Percentiles rank a stretch among this genome's conserved stretches.
Conservation (phyloP, 768 basidiomycete species). For the Agaricus blazei region DNA sequence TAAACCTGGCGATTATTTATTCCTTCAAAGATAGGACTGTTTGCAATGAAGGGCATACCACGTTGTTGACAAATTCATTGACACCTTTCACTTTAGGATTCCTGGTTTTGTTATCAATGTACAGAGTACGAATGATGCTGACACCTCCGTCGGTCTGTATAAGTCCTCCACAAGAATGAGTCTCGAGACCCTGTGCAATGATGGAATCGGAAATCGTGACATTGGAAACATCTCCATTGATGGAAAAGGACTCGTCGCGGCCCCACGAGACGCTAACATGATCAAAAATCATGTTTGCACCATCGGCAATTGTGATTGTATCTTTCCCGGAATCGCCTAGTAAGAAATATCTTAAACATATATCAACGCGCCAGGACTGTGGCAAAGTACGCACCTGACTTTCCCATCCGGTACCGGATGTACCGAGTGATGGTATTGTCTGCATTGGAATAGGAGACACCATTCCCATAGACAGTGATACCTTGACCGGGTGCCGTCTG, state of each 20-base stretch:
- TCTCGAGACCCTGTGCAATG: constrained; percentile 31
- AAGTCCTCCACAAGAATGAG: constrained; percentile 30
- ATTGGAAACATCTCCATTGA: constrained; percentile 31
- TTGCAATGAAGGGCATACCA: constrained; percentile 17
- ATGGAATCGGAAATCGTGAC: constrained; percentile 31
- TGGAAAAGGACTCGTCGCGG: constrained; percentile 30
- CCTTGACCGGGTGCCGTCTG: constrained; percentile 34
- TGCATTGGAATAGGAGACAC: constrained; percentile 25
- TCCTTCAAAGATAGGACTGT: no score
- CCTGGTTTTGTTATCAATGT: constrained; percentile 31
- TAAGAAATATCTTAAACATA: not conserved
- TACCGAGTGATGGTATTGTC: constrained; percentile 24
- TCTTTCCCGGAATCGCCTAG: constrained; percentile 29
- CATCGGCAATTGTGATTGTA: constrained; percentile 28
- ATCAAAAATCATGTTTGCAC: constrained; percentile 31
- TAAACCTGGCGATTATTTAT: constrained; percentile 18
- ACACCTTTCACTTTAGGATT: constrained; percentile 33
- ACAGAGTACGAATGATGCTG: constrained; percentile 29
- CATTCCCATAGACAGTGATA: constrained; percentile 32
- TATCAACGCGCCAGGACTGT: not conserved
- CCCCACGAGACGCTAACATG: constrained; percentile 31
- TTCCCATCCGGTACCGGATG: constrained; percentile 27
- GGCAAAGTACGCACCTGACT: constrained; percentile 14
- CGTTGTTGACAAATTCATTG: constrained; percentile 32
- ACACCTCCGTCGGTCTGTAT: constrained; percentile 31